Conservation (phyloP, 306 rosid species). For the Fragaria vesca region DNA sequence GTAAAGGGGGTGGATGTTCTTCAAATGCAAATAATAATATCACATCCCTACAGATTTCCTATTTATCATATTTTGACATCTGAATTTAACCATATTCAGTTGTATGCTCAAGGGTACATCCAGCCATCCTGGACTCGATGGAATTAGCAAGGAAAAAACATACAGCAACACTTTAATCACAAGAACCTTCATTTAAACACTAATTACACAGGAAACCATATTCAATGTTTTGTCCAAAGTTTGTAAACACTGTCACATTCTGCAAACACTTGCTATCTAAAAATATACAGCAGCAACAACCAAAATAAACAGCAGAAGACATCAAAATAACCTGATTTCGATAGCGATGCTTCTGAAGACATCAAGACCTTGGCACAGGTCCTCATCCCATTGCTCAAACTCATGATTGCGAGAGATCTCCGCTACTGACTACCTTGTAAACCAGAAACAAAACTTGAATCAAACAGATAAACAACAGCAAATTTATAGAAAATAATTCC, state of each 20-base stretch:
- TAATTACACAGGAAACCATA: neutral
- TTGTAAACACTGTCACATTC: neutral
- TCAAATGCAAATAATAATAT: neutral
- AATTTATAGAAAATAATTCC: neutral
- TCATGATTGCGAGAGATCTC: conserved; percentile 1
- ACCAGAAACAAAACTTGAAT: conserved; percentile 1
- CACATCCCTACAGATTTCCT: neutral
- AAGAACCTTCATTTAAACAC: neutral
- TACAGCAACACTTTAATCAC: neutral
- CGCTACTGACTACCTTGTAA: neutral
- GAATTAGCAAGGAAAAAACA: neutral
- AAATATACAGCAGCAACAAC: neutral
- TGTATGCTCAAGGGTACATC: neutral
- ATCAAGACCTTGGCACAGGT: conserved; percentile 30
- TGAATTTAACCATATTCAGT: neutral
- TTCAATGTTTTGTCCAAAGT: neutral
- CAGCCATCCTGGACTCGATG: neutral
- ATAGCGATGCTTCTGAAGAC: conserved; percentile 18
- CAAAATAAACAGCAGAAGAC: neutral
- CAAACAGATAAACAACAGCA: neutral
- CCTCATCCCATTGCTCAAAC: conserved; percentile 23
- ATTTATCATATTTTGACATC: neutral
- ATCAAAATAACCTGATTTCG: conserved; percentile 27
- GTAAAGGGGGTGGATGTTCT: neutral
- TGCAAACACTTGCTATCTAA: neutral